Evolutionary conservation across 768 basidiomycete genomes (phyloP).

Genomic region (Lactarius pseudohatsudake): DNA sequence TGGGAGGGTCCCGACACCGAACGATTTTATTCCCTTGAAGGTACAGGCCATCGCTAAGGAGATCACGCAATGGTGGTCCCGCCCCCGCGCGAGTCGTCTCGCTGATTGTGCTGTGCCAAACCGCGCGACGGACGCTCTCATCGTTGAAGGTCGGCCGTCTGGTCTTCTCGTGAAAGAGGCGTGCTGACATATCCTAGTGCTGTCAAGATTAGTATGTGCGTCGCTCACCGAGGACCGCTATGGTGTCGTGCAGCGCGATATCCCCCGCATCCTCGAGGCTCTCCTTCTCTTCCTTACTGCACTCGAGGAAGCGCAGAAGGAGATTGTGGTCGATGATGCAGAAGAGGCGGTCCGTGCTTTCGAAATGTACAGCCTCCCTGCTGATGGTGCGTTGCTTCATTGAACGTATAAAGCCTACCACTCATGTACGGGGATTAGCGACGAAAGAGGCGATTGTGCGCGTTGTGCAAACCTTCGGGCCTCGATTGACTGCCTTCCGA

Average conservation of each 20-base stretch:
- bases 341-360: constrained; percentile 56
- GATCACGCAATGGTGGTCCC: constrained; percentile 53
- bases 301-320: constrained; percentile 61
- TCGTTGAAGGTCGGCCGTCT: constrained; percentile 53
- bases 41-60: constrained; percentile 34
- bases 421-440: constrained; percentile 39
- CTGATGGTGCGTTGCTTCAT: constrained; percentile 52
- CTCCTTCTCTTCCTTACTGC: constrained; percentile 64
- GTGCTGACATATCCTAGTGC: constrained; percentile 43
- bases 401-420: background rate
- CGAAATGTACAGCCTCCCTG: constrained; percentile 52
- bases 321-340: constrained; percentile 45
- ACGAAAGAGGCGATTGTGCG: constrained; percentile 65
- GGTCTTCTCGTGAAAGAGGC: background rate
- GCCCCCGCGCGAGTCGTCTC: constrained; percentile 50
- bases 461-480: constrained; percentile 71
- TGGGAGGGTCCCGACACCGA: background rate
- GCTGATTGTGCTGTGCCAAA: constrained; percentile 59
- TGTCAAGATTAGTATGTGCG: constrained; percentile 65
- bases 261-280: constrained; percentile 78
- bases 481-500: constrained; percentile 72
- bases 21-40: constrained; percentile 35
- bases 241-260: constrained; percentile 83
- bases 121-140: constrained; percentile 59
- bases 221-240: constrained; percentile 80